Base-by-base conservation (phyloP, 2,329 filamentous ascomycete genomes). In the Raffaelea ambrosiae region DNA sequence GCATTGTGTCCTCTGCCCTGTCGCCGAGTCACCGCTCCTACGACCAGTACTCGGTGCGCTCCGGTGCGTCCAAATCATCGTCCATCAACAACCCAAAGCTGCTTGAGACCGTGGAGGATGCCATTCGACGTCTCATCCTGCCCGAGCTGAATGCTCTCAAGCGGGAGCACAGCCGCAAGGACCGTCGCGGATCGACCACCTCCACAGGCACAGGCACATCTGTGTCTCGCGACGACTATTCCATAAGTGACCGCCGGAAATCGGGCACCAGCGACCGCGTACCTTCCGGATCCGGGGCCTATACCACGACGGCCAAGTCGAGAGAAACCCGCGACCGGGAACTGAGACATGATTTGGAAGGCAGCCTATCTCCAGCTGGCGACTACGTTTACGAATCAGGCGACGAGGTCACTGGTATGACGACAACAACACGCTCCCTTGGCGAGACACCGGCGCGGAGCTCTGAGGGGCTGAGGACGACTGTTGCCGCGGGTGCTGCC, bases 21-120 rank as follows among this genome's bases (percentile, higher is more conserved):
- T 68, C 74, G 7, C 67, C 71, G 31, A 78, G 72, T 59, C 75
- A 80, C 55, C 73, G 74, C 41, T 79, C 76, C 1, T 63, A 72
- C 49, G 75, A 79, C 54, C 70, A 74, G 52, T 70, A 76, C 59
- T 77, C 76, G 31, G 63, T 70, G 51, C 71, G 69, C 48, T 76
- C 73, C 0, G 68, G 66, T 8, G 65, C 65, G 21, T 79, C 77
- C 23, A 70, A 69, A 20, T 40, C 51, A 2, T 87, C 88, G 3
- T 91, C 87, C 0, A 87, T 94, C 62, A 95, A 94, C 66, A 95
- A 96, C 59, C 90, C 90, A 0, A 93, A 88, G 61, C 70, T 96
- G 2, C 75, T 96, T 2, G 87, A 93, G 59, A 93, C 89, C 0
- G 90, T 96, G 3, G 90, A 96, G 66, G 89, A 95, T 66, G 89